Percentiles rank a stretch among this genome's conserved stretches.
Evolutionary conservation across 2,329 filamentous ascomycete genomes (phyloP).

Genomic region (Colletotrichum nymphaeae): DNA sequence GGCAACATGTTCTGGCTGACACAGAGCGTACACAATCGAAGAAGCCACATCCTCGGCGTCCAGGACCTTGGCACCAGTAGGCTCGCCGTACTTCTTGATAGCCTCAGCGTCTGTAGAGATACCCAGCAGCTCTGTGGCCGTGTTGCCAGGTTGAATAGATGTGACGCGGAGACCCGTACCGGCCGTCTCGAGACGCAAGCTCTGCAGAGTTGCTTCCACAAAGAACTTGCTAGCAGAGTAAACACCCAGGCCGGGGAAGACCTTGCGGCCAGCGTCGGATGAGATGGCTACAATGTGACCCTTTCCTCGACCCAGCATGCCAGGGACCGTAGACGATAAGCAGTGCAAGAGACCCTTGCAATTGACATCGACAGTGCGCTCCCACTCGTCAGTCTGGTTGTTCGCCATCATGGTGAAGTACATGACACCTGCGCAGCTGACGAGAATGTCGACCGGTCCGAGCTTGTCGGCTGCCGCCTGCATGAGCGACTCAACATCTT

Average conservation of each 20-base stretch:
- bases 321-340: slow-evolving; percentile 75
- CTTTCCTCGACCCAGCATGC: slow-evolving; percentile 75
- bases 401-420: slow-evolving; percentile 92
- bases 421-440: slow-evolving; percentile 86
- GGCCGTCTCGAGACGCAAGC: slow-evolving; percentile 79
- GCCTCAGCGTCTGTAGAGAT: slow-evolving; percentile 84
- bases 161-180: slow-evolving; percentile 80
- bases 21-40: slow-evolving; percentile 79
- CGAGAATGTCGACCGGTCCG: slow-evolving; percentile 81
- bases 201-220: slow-evolving; percentile 83
- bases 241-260: slow-evolving; percentile 83
- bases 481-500: slow-evolving; percentile 75
- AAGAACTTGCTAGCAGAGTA: slow-evolving; percentile 90
- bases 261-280: slow-evolving; percentile 83
- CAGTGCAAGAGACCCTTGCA: slow-evolving; percentile 85
- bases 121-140: slow-evolving; percentile 76
- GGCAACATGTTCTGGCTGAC: slow-evolving; percentile 79
- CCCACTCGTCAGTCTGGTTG: slow-evolving; percentile 78
- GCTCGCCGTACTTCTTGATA: slow-evolving; percentile 81
- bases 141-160: slow-evolving; percentile 81
- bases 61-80: slow-evolving; percentile 80
- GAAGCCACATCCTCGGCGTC: slow-evolving; percentile 78
- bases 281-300: slow-evolving; percentile 86
- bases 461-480: slow-evolving; percentile 68
- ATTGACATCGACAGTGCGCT: slow-evolving; percentile 86